These are phyloP conservation scores for Talaromyces borbonicus DNA, from an alignment of 495 filamentous ascomycete species.

Conservation along the genomic window DNA sequence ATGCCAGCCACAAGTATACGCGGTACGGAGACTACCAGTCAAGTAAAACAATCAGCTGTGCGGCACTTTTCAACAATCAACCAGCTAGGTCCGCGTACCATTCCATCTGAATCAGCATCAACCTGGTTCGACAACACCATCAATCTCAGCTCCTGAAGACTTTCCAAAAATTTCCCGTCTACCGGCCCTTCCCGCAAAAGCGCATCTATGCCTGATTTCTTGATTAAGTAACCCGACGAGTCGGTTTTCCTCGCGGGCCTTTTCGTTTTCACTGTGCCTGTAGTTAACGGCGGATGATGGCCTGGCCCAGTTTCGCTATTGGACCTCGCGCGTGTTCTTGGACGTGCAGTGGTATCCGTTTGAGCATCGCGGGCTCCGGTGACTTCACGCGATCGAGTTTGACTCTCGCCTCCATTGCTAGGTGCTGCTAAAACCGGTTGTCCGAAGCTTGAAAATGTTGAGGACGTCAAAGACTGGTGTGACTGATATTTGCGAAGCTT, in stretches of 20 bases:
- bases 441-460: slow-evolving; percentile 35
- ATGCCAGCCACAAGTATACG: slow-evolving; percentile 91
- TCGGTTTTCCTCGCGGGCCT: slow-evolving; percentile 45
- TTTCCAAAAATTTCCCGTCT: slow-evolving; percentile 44
- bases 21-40: slow-evolving; percentile 67
- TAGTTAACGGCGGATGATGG: slow-evolving; percentile 18
- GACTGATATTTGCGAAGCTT: slow-evolving; percentile 44
- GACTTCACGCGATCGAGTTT: slow-evolving; percentile 18
- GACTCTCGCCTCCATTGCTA: slow-evolving; percentile 13
- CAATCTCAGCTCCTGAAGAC: slow-evolving; percentile 63
- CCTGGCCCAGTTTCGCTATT: slow-evolving; percentile 60
- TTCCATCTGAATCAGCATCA: slow-evolving; percentile 77
- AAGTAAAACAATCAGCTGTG: neutral
- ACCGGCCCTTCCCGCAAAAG: slow-evolving; percentile 65
- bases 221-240: slow-evolving; percentile 44
- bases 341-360: slow-evolving; percentile 27
- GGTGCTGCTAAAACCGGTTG: slow-evolving; percentile 30
- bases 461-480: slow-evolving; percentile 38
- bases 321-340: slow-evolving; percentile 53
- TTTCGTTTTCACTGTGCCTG: slow-evolving; percentile 22
- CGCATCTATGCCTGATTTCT: slow-evolving; percentile 52
- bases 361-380: slow-evolving; percentile 14
- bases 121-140: slow-evolving; percentile 71
- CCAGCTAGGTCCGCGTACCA: slow-evolving; percentile 46
- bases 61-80: no score